Conservation (phyloP, 768 basidiomycete species). For the Russula lepida region DNA sequence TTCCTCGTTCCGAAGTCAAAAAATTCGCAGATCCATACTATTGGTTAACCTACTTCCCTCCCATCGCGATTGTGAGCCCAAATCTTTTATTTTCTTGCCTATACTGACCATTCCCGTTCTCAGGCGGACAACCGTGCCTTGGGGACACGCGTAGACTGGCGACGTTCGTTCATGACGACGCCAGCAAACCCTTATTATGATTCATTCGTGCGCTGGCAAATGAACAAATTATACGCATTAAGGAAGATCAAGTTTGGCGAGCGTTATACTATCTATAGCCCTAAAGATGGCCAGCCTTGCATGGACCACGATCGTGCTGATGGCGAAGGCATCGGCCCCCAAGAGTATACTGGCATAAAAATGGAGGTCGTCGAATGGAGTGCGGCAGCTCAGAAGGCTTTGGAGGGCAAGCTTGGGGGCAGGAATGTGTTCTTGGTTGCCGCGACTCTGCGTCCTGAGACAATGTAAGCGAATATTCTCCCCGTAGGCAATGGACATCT, state of each 20-base stretch:
- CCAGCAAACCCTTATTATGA: constrained; percentile 97
- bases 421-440: constrained; percentile 90
- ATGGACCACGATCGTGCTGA: constrained; percentile 99
- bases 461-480: constrained; percentile 54
- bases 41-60: constrained; percentile 94
- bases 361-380: constrained; percentile 90
- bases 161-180: constrained; percentile 88
- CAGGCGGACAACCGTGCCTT: constrained; percentile 71
- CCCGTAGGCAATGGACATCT: background rate
- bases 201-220: constrained; percentile 95
- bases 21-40: constrained; percentile 92
- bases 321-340: constrained; percentile 90
- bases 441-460: constrained; percentile 92
- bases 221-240: constrained; percentile 80
- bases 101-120: constrained; percentile 20
- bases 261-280: constrained; percentile 96
- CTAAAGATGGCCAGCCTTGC: constrained; percentile 97
- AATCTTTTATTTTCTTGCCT: background rate
- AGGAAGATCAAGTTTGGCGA: constrained; percentile 98
- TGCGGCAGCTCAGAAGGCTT: constrained; percentile 49
- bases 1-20: constrained; percentile 85
- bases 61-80: constrained; percentile 66
- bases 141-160: constrained; percentile 97
- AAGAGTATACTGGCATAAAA: constrained; percentile 92
- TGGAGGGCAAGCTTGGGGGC: constrained; percentile 62